These are phyloP conservation scores for Epichloe gansuensis DNA, from an alignment of 2,329 filamentous ascomycete species.

Conservation along the genomic window DNA sequence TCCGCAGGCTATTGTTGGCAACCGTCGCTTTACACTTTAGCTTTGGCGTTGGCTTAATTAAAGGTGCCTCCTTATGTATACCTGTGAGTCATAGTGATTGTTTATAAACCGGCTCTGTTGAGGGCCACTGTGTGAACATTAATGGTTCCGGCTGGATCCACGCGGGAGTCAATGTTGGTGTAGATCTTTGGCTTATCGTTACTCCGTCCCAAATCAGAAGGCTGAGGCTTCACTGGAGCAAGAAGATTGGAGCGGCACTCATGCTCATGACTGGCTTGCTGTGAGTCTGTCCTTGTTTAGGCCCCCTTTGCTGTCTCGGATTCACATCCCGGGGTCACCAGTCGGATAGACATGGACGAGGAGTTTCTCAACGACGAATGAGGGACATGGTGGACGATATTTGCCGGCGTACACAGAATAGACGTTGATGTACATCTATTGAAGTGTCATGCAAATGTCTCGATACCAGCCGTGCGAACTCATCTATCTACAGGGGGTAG, in stretches of 20 bases:
- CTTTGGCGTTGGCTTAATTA: neutral
- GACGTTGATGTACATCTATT: neutral
- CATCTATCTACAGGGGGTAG: too few relatives aligned
- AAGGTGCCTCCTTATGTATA: neutral
- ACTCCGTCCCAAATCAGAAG: conserved; percentile 2
- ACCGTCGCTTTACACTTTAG: neutral
- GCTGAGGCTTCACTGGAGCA: conserved; percentile 5
- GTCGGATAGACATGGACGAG: neutral
- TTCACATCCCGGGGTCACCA: neutral
- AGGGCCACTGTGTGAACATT: neutral
- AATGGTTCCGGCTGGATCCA: neutral
- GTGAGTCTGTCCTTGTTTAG: neutral
- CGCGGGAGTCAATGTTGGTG: neutral
- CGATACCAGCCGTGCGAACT: too few relatives aligned
- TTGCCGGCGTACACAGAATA: neutral
- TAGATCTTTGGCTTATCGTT: conserved; percentile 3
- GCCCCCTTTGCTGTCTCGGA: too few relatives aligned
- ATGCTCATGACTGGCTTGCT: conserved; percentile 4
- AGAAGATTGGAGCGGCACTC: conserved; percentile 2
- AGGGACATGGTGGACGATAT: neutral
- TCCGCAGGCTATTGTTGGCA: conserved; percentile 1
- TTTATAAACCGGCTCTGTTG: neutral
- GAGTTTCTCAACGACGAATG: neutral
- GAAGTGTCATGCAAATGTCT: too few relatives aligned
- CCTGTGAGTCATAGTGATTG: neutral